Percentiles rank a stretch among this genome's conserved stretches.
These are phyloP conservation scores for Dalechampia spathulata DNA, from an alignment of 441 rosid genomes.

Conservation along the genomic window DNA sequence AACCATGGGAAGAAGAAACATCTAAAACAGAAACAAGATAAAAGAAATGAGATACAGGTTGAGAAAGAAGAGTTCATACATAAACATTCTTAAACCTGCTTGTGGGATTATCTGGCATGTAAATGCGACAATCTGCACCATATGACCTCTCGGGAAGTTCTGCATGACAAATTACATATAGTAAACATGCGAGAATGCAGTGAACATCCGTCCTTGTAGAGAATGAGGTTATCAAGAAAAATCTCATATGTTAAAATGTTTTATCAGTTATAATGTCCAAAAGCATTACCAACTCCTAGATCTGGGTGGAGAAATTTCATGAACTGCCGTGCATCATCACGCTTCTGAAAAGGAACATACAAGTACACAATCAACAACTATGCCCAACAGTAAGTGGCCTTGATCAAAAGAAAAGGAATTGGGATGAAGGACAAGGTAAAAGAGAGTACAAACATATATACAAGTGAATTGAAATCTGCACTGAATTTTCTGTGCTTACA, in stretches of 20 bases:
- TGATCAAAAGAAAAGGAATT: too few relatives aligned
- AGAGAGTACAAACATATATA: not conserved
- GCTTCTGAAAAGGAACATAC: conserved; percentile 48
- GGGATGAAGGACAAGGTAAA: too few relatives aligned
- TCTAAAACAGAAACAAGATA: not conserved
- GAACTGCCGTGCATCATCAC: conserved; percentile 93
- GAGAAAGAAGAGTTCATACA: conserved; percentile 81
- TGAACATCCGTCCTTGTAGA: not conserved
- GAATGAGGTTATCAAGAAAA: conserved; percentile 6
- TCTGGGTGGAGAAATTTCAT: conserved; percentile 99
- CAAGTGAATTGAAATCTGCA: too few relatives aligned
- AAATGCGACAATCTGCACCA: conserved; percentile 94
- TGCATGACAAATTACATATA: conserved; percentile 31
- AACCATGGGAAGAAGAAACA: too few relatives aligned
- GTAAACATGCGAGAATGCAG: not conserved
- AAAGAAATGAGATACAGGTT: not conserved
- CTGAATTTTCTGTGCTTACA: too few relatives aligned
- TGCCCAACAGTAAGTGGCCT: too few relatives aligned
- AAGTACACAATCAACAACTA: too few relatives aligned
- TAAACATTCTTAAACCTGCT: conserved; percentile 99
- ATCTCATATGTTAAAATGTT: not conserved
- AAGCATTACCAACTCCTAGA: conserved; percentile 85
- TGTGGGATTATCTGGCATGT: conserved; percentile 72
- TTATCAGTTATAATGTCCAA: not conserved
- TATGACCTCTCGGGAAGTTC: conserved; percentile 98